Evolutionary conservation across 2,329 filamentous ascomycete species (phyloP).

Genomic region (Curvularia eragrostidis): DNA sequence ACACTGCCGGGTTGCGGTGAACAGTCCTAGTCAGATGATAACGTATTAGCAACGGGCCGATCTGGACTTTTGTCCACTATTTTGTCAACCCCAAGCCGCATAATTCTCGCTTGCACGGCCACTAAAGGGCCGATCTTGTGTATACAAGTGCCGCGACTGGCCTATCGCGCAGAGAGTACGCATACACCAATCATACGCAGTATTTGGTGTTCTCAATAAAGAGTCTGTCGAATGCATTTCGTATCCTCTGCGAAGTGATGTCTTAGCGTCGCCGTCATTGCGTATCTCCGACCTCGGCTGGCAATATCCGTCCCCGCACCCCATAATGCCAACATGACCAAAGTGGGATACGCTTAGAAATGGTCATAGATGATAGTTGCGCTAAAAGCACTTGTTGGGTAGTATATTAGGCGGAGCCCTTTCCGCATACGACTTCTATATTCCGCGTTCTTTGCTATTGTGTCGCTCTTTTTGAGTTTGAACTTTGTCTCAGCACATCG

Average conservation of each 20-base stretch:
- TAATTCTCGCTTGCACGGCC: neutral
- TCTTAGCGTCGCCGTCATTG: neutral
- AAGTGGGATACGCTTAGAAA: conserved; percentile 34
- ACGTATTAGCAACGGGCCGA: neutral
- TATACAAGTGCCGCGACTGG: neutral
- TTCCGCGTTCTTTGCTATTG: conserved; percentile 1
- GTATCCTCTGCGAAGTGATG: neutral
- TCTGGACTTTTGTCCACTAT: neutral
- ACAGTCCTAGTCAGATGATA: neutral
- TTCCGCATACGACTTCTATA: neutral
- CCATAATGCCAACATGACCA: conserved; percentile 1
- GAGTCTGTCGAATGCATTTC: neutral
- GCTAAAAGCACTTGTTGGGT: conserved; percentile 7
- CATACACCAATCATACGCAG: no score
- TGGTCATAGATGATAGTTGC: conserved; percentile 23
- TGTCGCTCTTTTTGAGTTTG: neutral
- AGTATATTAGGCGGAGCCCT: conserved; percentile 2
- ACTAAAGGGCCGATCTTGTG: neutral
- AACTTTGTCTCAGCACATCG: neutral
- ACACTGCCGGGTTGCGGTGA: neutral
- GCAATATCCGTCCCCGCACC: conserved; percentile 34
- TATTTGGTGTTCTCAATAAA: neutral
- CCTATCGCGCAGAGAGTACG: neutral
- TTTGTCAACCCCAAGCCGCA: neutral
- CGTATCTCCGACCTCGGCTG: conserved; percentile 33